These are phyloP conservation scores for Aspergillus latus DNA, from an alignment of 2,329 filamentous ascomycete genomes.

Conservation along the genomic window DNA sequence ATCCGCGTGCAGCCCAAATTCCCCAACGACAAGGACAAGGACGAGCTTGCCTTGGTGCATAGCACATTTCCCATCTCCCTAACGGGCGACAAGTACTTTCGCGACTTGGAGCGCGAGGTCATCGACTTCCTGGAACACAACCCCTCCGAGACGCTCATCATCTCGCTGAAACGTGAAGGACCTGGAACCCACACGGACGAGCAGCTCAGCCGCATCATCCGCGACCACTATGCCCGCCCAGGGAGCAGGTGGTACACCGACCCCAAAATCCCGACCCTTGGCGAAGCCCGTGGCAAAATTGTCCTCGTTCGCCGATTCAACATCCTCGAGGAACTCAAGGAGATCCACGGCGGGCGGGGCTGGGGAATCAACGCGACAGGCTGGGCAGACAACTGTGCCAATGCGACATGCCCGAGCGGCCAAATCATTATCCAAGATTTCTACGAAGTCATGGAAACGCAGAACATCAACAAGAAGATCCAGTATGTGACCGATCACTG, in stretches of 20 bases:
- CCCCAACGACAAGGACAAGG: slow-evolving; percentile 57
- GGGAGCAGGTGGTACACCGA: slow-evolving; percentile 74
- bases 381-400: slow-evolving; percentile 88
- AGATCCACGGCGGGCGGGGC: slow-evolving; percentile 50
- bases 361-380: slow-evolving; percentile 60
- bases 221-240: slow-evolving; percentile 64
- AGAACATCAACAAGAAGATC: slow-evolving; percentile 80
- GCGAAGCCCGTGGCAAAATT: slow-evolving; percentile 76
- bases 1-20: slow-evolving; percentile 72
- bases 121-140: slow-evolving; percentile 75
- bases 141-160: slow-evolving; percentile 76
- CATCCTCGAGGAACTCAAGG: slow-evolving; percentile 53
- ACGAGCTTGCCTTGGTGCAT: slow-evolving; percentile 80
- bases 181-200: slow-evolving; percentile 75
- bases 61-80: slow-evolving; percentile 85
- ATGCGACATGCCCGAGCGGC: slow-evolving; percentile 68
- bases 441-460: slow-evolving; percentile 77
- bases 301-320: slow-evolving; percentile 80
- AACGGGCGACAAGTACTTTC: slow-evolving; percentile 76
- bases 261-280: slow-evolving; percentile 72
- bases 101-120: slow-evolving; percentile 67
- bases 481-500: slow-evolving; percentile 71
- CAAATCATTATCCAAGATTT: slow-evolving; percentile 88
- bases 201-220: slow-evolving; percentile 72
- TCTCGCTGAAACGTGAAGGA: slow-evolving; percentile 90